Evolutionary conservation across 495 filamentous ascomycete species (phyloP).

Genomic region (Extremus antarcticus): DNA sequence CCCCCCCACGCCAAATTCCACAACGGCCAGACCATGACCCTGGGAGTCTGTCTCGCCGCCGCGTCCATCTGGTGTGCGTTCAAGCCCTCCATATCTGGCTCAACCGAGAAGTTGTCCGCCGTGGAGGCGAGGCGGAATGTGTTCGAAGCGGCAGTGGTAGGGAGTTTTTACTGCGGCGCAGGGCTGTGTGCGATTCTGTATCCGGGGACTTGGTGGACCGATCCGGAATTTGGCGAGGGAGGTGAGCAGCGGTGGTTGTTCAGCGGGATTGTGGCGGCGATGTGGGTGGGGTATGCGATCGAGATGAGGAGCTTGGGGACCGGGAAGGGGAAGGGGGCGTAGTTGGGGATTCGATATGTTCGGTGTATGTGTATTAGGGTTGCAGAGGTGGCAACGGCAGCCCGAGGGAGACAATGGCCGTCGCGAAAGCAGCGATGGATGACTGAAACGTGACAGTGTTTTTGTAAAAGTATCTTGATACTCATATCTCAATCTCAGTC

Average conservation of each 20-base stretch:
- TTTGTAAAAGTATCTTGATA: not conserved
- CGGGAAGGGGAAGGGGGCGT: not conserved
- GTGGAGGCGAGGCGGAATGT: not conserved
- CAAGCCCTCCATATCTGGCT: not conserved
- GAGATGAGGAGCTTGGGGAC: slow-evolving; percentile 2
- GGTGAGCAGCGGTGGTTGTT: slow-evolving; percentile 6
- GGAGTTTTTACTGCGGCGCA: slow-evolving; percentile 13
- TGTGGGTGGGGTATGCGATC: slow-evolving; percentile 11
- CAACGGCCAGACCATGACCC: slow-evolving; percentile 28
- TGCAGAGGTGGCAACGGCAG: too few relatives aligned
- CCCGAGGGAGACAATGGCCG: too few relatives aligned
- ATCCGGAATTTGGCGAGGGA: not conserved
- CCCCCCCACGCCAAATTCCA: slow-evolving; percentile 27
- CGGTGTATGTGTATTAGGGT: too few relatives aligned
- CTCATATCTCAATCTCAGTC: not conserved
- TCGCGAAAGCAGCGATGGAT: too few relatives aligned
- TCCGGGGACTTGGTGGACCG: slow-evolving; percentile 14
- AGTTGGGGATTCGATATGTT: too few relatives aligned
- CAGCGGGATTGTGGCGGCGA: not conserved
- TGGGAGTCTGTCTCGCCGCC: slow-evolving; percentile 4
- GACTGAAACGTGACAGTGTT: too few relatives aligned
- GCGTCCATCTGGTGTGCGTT: slow-evolving; percentile 7
- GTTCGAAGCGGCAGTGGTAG: slow-evolving; percentile 6
- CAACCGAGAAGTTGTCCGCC: not conserved
- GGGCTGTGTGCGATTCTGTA: slow-evolving; percentile 14